A percentile compares a stretch with the other conserved stretches of the same genome.
Evolutionary conservation across 176 grass and related monocot species (phyloP).

Genomic region (Guadua angustifolia): DNA sequence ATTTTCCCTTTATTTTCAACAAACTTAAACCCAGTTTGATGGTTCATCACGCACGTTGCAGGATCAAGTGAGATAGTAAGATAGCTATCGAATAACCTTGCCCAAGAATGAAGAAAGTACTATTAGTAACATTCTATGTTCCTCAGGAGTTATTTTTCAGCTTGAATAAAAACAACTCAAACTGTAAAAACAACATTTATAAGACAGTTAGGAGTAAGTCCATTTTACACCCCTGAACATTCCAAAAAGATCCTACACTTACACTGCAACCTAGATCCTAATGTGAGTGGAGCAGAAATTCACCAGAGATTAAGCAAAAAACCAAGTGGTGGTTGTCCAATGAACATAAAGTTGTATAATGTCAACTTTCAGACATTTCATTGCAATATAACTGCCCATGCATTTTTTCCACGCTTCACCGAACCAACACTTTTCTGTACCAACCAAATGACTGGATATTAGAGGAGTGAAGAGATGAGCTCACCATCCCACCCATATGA

Average conservation of each 20-base stretch:
- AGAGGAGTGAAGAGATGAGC: not conserved
- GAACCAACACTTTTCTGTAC: not conserved
- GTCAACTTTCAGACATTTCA: not conserved
- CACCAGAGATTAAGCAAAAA: not conserved
- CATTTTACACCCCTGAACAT: no score
- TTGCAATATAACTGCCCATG: no score
- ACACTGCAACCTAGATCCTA: not conserved
- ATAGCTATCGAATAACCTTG: no score
- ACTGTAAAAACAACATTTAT: slow-evolving; percentile 17
- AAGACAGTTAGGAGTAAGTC: not conserved
- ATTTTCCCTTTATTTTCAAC: no score
- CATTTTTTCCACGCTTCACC: not conserved
- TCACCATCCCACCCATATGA: no score
- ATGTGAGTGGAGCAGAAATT: not conserved
- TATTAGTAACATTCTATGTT: not conserved
- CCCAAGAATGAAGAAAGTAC: no score
- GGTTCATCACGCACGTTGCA: no score
- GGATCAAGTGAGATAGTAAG: no score
- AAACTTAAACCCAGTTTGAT: no score
- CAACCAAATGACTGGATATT: not conserved
- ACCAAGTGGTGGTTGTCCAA: not conserved
- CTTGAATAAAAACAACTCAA: not conserved
- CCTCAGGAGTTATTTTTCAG: not conserved
- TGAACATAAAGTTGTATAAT: not conserved
- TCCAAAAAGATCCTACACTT: not conserved